Conservation (phyloP, 2,329 filamentous ascomycete species). For the Ascomycota sp. region DNA sequence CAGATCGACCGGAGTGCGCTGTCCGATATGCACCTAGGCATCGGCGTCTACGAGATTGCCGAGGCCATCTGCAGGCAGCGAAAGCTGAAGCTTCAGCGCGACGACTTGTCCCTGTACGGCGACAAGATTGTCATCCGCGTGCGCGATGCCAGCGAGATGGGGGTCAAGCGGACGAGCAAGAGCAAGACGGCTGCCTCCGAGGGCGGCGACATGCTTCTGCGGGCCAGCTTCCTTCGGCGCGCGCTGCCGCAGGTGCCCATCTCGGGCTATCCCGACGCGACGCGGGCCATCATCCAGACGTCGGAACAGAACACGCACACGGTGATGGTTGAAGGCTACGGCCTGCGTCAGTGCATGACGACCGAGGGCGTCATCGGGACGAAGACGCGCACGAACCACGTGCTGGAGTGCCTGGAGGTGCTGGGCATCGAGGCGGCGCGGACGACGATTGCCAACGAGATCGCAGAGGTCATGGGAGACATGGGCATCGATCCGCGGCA, state of each 20-base stretch:
- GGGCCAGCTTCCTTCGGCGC: constrained; percentile 71
- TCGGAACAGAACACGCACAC: no score
- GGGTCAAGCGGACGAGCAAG: constrained; percentile 24
- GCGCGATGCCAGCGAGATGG: constrained; percentile 29
- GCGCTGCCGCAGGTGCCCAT: constrained; percentile 67
- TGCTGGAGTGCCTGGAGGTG: no score
- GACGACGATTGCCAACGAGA: no score
- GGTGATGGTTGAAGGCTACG: no score
- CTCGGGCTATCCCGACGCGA: constrained; percentile 70
- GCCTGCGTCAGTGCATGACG: no score
- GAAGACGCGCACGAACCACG: no score
- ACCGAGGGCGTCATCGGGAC: no score
- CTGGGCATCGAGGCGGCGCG: no score
- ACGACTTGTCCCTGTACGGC: constrained; percentile 40
- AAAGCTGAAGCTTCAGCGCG: constrained; percentile 55
- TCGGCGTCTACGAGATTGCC: constrained; percentile 53
- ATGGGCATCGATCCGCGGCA: no score
- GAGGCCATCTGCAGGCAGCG: constrained; percentile 60
- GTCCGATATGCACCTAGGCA: constrained; percentile 60
- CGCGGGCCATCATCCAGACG: constrained; percentile 79
- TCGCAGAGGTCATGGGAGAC: no score
- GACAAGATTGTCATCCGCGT: constrained; percentile 57
- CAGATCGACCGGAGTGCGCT: constrained; percentile 66
- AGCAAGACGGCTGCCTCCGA: constrained; percentile 23
- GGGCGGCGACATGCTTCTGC: constrained; percentile 37